These are phyloP conservation scores for Fusarium fracticaudum DNA, from an alignment of 2,329 filamentous ascomycete species.

Conservation along the genomic window DNA sequence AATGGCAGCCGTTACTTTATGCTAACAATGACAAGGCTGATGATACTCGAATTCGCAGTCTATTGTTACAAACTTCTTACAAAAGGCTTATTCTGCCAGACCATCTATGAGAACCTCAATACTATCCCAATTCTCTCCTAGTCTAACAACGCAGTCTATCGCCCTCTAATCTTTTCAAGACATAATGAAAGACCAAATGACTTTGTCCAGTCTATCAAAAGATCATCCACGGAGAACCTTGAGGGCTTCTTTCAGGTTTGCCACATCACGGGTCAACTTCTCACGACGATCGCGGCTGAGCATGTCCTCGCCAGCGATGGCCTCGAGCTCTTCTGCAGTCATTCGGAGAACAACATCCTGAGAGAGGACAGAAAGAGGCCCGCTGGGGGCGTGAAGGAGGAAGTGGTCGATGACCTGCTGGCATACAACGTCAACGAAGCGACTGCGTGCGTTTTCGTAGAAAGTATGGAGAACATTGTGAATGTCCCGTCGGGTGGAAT, in stretches of 20 bases:
- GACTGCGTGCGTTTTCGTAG: too few relatives aligned
- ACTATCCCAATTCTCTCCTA: too few relatives aligned
- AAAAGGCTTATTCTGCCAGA: too few relatives aligned
- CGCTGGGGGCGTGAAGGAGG: too few relatives aligned
- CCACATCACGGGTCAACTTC: conserved; percentile 56
- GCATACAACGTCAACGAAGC: too few relatives aligned
- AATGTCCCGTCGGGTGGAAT: too few relatives aligned
- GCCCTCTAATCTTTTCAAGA: background rate
- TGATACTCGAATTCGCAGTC: background rate
- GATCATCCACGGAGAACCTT: conserved; percentile 35
- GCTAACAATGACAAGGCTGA: background rate
- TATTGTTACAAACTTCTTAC: background rate
- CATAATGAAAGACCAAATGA: background rate
- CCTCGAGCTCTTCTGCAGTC: conserved; percentile 47
- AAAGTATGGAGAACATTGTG: too few relatives aligned
- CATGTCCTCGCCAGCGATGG: conserved; percentile 67
- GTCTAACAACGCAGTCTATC: background rate
- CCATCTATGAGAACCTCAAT: background rate
- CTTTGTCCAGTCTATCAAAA: background rate
- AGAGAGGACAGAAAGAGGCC: too few relatives aligned
- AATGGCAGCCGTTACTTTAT: too few relatives aligned
- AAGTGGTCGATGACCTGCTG: too few relatives aligned
- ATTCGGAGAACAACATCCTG: too few relatives aligned
- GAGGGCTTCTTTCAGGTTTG: conserved; percentile 53
- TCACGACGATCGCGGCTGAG: conserved; percentile 52